A percentile compares a stretch with the other conserved stretches of the same genome.
phyloP scores from a whole-genome alignment of 2,329 filamentous ascomycete genomes.

The Trichoderma aggressivum region DNA sequence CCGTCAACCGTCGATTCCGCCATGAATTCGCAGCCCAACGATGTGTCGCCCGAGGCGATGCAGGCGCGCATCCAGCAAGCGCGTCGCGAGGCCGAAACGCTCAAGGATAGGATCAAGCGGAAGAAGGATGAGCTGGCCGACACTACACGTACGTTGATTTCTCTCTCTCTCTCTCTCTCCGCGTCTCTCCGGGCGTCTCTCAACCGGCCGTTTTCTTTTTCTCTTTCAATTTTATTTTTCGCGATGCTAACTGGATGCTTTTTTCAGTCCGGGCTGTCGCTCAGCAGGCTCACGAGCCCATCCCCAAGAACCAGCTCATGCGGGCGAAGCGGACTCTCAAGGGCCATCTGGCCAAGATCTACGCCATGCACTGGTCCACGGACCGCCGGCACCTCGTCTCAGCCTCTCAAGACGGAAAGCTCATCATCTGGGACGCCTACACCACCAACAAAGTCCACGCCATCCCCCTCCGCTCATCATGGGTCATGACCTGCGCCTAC shows the following conservation, averaged over 20 bases:
- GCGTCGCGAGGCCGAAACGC: conserved; percentile 92
- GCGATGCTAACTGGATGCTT: conserved; percentile 26
- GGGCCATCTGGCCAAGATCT: conserved; percentile 98
- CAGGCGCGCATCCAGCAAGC: conserved; percentile 91
- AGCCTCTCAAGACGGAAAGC: conserved; percentile 96
- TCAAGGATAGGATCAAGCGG: conserved; percentile 98
- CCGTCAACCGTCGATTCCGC: conserved; percentile 27
- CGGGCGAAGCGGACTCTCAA: conserved; percentile 95
- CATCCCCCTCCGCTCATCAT: conserved; percentile 93
- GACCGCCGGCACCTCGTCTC: conserved; percentile 96
- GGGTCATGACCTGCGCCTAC: conserved; percentile 99
- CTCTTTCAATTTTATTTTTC: neutral
- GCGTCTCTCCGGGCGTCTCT: neutral
- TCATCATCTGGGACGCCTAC: conserved; percentile 99
- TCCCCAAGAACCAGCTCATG: conserved; percentile 91
- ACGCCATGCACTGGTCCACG: conserved; percentile 99
- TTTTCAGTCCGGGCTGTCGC: conserved; percentile 82
- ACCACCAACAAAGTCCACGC: conserved; percentile 99
- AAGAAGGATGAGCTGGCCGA: conserved; percentile 99
- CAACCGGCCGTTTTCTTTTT: neutral
- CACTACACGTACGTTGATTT: conserved; percentile 78
- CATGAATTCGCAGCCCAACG: conserved; percentile 58
- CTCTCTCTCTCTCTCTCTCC: neutral
- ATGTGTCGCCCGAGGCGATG: conserved; percentile 73
- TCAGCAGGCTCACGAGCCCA: conserved; percentile 84